Evolutionary conservation across 2,329 filamentous ascomycete genomes (phyloP).

Genomic region (Exophiala alcalophila): DNA sequence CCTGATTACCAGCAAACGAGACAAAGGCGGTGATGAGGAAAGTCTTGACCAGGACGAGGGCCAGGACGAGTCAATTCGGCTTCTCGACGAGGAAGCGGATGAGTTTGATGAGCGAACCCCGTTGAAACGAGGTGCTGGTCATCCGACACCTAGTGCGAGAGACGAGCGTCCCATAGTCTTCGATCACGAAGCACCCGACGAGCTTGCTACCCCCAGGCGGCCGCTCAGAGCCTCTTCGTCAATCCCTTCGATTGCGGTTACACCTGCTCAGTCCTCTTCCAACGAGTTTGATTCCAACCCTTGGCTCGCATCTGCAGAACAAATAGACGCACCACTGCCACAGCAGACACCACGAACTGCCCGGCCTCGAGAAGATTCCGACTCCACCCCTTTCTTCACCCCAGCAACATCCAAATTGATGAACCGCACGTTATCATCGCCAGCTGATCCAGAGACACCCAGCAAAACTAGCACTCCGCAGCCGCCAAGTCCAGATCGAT

Average conservation of each 20-base stretch:
- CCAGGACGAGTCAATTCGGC: conserved; percentile 54
- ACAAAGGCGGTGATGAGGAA: conserved; percentile 57
- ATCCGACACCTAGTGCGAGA: neutral
- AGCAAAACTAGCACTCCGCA: conserved; percentile 18
- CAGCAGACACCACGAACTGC: conserved; percentile 19
- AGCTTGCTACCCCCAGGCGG: conserved; percentile 12
- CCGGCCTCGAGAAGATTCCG: conserved; percentile 10
- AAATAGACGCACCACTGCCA: conserved; percentile 13
- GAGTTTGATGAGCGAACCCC: conserved; percentile 21
- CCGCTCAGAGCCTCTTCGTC: conserved; percentile 19
- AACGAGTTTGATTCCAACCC: conserved; percentile 17
- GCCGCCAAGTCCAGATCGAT: conserved; percentile 23
- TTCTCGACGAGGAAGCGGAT: conserved; percentile 41
- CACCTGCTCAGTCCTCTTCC: conserved; percentile 23
- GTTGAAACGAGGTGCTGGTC: conserved; percentile 15
- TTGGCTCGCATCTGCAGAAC: conserved; percentile 21
- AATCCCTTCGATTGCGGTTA: conserved; percentile 28
- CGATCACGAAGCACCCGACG: conserved; percentile 8
- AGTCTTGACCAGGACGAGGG: conserved; percentile 59
- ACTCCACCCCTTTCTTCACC: conserved; percentile 25
- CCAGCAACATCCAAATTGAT: conserved; percentile 21
- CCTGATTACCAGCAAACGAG: conserved; percentile 83
- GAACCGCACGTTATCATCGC: conserved; percentile 21
- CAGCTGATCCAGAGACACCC: conserved; percentile 26
- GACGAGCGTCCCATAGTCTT: conserved; percentile 1